Conservation (phyloP, 441 rosid species). For the Brassica hybrid region DNA sequence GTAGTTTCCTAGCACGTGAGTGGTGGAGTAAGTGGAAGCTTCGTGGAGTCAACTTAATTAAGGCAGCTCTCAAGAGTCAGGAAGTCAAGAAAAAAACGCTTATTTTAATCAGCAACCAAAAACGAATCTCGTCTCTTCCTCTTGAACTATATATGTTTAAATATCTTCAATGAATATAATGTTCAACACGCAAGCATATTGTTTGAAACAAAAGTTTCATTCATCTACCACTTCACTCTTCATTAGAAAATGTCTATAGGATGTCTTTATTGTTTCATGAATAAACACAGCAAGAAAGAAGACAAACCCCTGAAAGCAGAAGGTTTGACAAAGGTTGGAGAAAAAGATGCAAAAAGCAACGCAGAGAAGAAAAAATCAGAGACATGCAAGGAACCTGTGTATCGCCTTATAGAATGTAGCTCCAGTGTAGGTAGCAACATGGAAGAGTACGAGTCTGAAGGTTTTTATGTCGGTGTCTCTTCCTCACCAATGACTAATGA, state of each 20-base stretch:
- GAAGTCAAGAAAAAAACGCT: no score
- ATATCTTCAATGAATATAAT: no score
- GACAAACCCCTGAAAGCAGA: slow-evolving; percentile 13
- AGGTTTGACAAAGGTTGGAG: not conserved
- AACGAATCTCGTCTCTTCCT: no score
- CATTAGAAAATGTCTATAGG: not conserved
- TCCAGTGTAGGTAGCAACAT: not conserved
- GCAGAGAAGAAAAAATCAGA: not conserved
- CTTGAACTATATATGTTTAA: no score
- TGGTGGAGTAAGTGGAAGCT: no score
- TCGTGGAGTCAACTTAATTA: no score
- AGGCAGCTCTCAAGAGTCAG: no score
- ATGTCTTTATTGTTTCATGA: slow-evolving; percentile 21
- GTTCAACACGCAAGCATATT: no score
- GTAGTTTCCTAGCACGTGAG: no score
- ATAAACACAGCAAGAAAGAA: slow-evolving; percentile 22
- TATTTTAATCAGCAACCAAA: no score
- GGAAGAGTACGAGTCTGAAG: not conserved
- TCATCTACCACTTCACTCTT: not conserved
- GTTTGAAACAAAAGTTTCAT: not conserved
- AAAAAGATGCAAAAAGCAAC: not conserved
- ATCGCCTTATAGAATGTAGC: not conserved
- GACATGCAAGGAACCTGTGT: not conserved
- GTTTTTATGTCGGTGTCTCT: not conserved
- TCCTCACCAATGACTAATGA: slow-evolving; percentile 15